Evolutionary conservation across 2,329 filamentous ascomycete species (phyloP).

Genomic region (Diaporthe ampelina): DNA sequence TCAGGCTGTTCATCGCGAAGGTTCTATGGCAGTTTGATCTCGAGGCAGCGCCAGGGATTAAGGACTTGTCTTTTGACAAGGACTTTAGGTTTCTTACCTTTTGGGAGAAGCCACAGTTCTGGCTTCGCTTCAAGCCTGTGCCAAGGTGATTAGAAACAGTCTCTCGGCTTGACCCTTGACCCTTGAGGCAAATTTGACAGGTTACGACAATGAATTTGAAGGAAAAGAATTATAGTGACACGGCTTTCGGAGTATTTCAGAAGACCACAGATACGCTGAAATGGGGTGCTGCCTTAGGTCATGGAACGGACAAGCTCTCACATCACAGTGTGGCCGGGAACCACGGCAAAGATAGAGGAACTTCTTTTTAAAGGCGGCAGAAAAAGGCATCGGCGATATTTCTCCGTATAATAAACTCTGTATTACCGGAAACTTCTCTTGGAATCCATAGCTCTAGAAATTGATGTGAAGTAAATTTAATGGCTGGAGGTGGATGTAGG

Average conservation of each 20-base stretch:
- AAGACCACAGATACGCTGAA: neutral
- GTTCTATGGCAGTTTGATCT: slow-evolving; percentile 38
- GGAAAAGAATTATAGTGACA: neutral
- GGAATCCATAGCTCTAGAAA: no score
- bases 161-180: neutral
- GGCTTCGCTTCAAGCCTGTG: slow-evolving; percentile 35
- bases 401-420: no score
- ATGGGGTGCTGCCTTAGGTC: neutral
- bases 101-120: slow-evolving; percentile 38
- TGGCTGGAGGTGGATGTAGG: no score
- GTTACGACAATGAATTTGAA: neutral
- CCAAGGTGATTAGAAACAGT: neutral
- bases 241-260: neutral
- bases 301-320: neutral
- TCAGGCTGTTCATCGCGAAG: slow-evolving; percentile 21
- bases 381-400: no score
- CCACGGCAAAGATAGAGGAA: no score
- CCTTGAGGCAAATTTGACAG: neutral
- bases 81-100: slow-evolving; percentile 40
- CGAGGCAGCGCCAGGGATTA: slow-evolving; percentile 24
- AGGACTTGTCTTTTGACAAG: slow-evolving; percentile 36
- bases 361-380: no score
- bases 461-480: no score
- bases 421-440: no score
- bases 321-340: no score